Evolutionary conservation across 2,329 filamentous ascomycete genomes (phyloP).

Genomic region (Trichoderma semiorbis): DNA sequence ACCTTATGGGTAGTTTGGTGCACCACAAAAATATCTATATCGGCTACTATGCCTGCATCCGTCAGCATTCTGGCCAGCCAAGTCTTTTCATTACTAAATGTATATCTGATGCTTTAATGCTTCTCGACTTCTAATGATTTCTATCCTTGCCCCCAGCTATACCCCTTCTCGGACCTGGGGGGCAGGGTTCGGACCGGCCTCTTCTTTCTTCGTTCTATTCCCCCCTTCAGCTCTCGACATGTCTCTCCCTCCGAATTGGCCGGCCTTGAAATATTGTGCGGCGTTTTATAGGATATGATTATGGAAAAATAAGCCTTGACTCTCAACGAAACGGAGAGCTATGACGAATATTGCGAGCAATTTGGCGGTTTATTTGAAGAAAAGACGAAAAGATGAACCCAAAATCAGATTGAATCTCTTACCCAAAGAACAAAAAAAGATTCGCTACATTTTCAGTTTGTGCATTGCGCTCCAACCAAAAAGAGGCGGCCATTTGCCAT

Average conservation of each 20-base stretch:
- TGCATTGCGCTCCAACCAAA: neutral
- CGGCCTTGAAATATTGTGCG: neutral
- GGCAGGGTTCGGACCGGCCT: neutral
- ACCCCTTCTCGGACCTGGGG: constrained; percentile 11
- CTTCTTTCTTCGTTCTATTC: neutral
- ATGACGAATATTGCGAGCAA: neutral
- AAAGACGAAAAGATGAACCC: neutral
- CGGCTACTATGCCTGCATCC: neutral
- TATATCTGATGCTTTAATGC: constrained; percentile 15
- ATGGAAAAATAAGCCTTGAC: neutral
- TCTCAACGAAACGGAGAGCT: neutral
- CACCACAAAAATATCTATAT: neutral
- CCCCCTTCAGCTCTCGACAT: neutral
- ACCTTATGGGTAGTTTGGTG: neutral
- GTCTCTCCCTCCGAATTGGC: neutral
- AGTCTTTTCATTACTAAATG: constrained; percentile 8
- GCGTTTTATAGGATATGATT: constrained; percentile 12
- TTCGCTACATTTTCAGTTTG: neutral
- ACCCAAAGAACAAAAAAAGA: neutral
- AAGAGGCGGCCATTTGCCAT: neutral
- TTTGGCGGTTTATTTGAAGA: neutral
- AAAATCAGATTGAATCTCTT: neutral
- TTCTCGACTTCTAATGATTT: constrained; percentile 1
- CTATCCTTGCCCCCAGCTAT: neutral
- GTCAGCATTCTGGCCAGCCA: neutral